A percentile compares a stretch with the other conserved stretches of the same genome.
Conservation (phyloP, 495 filamentous ascomycete genomes). For the Penicillium mononematosum region DNA sequence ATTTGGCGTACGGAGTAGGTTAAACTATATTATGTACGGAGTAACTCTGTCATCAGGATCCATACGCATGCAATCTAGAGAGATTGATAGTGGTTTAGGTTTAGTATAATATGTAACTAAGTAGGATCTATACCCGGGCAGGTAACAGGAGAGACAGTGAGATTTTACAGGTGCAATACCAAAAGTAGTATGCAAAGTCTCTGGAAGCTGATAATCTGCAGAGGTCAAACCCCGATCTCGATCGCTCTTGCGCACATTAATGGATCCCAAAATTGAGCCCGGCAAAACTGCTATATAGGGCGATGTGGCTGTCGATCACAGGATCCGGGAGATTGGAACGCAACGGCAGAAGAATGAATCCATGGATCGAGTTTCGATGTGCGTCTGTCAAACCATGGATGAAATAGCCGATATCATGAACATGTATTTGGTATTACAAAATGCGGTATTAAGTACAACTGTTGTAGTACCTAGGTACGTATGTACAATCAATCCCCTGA, state of each 20-base stretch:
- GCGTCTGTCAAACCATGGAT: background rate
- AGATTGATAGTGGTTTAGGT: background rate
- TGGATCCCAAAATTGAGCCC: conserved; percentile 12
- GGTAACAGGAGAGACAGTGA: background rate
- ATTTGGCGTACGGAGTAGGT: background rate
- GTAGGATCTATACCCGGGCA: background rate
- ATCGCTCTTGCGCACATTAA: background rate
- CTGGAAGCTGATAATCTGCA: background rate
- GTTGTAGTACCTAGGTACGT: too few species aligned
- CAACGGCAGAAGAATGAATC: conserved; percentile 20
- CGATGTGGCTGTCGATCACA: conserved; percentile 23
- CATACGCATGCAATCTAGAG: too few species aligned
- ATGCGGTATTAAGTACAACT: too few species aligned
- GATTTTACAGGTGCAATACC: background rate
- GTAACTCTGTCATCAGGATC: background rate
- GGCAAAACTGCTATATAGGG: conserved; percentile 16
- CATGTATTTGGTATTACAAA: background rate
- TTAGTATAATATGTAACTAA: background rate
- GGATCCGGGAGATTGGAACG: conserved; percentile 26
- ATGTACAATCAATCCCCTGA: background rate
- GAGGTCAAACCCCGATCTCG: background rate
- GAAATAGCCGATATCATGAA: background rate
- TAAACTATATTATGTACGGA: background rate
- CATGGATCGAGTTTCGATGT: conserved; percentile 6
- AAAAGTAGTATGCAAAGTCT: background rate